Evolutionary conservation across 257 asterid genomes (phyloP).

Genomic region (Gynochthodes officinalis): DNA sequence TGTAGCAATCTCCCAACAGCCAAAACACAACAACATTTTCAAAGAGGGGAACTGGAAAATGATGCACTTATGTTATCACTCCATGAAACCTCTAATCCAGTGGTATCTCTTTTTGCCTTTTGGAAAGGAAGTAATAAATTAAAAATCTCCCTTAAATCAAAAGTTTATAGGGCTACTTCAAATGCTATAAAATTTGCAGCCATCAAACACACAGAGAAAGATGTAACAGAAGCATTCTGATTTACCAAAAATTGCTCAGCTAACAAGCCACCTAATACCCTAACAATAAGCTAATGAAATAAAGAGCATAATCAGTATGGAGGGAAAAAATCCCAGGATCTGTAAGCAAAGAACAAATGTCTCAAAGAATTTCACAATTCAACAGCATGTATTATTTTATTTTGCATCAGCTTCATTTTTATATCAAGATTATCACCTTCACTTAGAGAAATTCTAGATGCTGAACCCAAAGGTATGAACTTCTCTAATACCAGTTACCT

Average conservation of each 20-base stretch:
- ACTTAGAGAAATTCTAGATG: constrained; percentile 15
- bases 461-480: constrained; percentile 8
- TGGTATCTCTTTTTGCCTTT: neutral
- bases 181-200: neutral
- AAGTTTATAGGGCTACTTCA: neutral
- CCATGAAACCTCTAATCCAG: neutral
- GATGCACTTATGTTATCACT: neutral
- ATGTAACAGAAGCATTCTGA: neutral
- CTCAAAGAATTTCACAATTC: neutral
- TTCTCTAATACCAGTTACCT: constrained; percentile 47
- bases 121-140: neutral
- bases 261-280: neutral
- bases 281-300: neutral
- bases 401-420: neutral
- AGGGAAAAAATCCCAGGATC: neutral
- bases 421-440: constrained; percentile 4
- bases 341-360: neutral
- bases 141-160: neutral
- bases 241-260: neutral
- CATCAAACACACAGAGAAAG: neutral
- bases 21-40: neutral
- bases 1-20: neutral
- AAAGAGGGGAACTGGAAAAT: neutral
- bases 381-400: neutral
- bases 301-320: neutral